These are phyloP conservation scores for Microascus cirrosus DNA, from an alignment of 2,329 filamentous ascomycete genomes.

Conservation along the genomic window DNA sequence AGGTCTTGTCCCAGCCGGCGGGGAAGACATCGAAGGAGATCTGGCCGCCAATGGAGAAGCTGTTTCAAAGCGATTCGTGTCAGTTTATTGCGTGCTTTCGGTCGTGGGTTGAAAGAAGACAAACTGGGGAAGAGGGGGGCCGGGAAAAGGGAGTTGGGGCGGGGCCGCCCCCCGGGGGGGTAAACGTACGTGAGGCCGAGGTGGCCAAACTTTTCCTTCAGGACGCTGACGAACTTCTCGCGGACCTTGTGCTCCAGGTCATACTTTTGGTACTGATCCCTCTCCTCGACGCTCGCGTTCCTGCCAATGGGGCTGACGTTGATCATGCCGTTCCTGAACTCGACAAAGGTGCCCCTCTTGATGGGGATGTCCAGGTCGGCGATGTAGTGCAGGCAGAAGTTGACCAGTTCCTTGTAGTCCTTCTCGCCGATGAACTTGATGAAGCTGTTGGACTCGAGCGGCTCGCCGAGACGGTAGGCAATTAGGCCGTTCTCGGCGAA, in stretches of 20 bases:
- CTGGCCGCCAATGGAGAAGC: conserved; percentile 89
- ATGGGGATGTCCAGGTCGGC: conserved; percentile 74
- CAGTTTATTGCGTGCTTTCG: not conserved
- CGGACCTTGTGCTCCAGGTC: conserved; percentile 71
- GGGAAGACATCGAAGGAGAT: conserved; percentile 99
- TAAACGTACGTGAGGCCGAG: conserved; percentile 65
- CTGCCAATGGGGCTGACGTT: conserved; percentile 76
- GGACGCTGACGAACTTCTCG: conserved; percentile 60
- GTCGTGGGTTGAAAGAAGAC: too few relatives aligned
- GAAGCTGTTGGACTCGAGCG: conserved; percentile 72
- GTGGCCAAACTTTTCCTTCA: conserved; percentile 75
- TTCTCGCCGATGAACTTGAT: conserved; percentile 84
- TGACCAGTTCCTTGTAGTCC: conserved; percentile 66
- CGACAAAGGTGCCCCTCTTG: conserved; percentile 76
- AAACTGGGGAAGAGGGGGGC: conserved; percentile 4
- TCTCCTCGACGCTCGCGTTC: conserved; percentile 72
- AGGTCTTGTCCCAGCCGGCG: conserved; percentile 96
- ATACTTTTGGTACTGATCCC: conserved; percentile 70
- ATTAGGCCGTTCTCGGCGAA: conserved; percentile 96
- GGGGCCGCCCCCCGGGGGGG: too few relatives aligned
- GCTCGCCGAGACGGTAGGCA: conserved; percentile 71
- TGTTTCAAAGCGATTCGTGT: conserved; percentile 17
- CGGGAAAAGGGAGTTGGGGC: not conserved
- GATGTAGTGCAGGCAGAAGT: conserved; percentile 70
- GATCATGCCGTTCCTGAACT: conserved; percentile 88